phyloP scores from a whole-genome alignment of 2,329 filamentous ascomycete species.

The Sphaerulina vaccinii region DNA sequence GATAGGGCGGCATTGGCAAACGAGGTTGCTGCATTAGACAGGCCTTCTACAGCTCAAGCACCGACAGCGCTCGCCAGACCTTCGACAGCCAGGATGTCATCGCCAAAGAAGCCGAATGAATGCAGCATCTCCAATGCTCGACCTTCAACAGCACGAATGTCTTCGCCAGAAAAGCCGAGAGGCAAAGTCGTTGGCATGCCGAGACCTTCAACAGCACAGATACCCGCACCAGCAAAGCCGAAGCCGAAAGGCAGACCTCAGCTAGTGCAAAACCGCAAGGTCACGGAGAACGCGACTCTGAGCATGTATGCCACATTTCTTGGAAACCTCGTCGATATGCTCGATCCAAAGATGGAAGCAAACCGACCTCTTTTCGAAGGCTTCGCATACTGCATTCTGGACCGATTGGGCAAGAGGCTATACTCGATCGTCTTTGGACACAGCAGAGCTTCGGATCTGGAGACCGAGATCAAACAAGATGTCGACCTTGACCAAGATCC shows the following conservation, averaged over 20 bases:
- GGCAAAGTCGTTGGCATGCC: background rate
- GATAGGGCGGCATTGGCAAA: constrained; percentile 20
- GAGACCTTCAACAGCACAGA: background rate
- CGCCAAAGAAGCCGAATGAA: background rate
- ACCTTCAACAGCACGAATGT: constrained; percentile 3
- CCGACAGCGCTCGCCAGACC: background rate
- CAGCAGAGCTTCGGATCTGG: constrained; percentile 24
- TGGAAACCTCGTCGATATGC: constrained; percentile 37
- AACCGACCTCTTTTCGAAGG: constrained; percentile 47
- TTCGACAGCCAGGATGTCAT: background rate
- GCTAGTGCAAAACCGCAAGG: constrained; percentile 16
- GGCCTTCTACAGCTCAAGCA: background rate
- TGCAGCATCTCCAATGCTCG: background rate
- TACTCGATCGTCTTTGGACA: constrained; percentile 43
- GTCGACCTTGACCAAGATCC: constrained; percentile 23
- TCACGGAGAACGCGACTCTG: constrained; percentile 26
- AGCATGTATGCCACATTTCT: constrained; percentile 38
- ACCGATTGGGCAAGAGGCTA: constrained; percentile 41
- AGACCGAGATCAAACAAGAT: constrained; percentile 28
- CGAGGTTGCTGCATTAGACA: background rate
- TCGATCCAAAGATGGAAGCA: constrained; percentile 37
- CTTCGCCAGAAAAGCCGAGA: background rate
- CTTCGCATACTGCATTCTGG: constrained; percentile 43
- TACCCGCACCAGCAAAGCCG: constrained; percentile 26
- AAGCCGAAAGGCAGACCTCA: constrained; percentile 27